Evolutionary conservation across 202 grass and related monocot species (phyloP), one percentile per base, ranked within the genome.

Genomic region (Saccharum hybrid): DNA sequence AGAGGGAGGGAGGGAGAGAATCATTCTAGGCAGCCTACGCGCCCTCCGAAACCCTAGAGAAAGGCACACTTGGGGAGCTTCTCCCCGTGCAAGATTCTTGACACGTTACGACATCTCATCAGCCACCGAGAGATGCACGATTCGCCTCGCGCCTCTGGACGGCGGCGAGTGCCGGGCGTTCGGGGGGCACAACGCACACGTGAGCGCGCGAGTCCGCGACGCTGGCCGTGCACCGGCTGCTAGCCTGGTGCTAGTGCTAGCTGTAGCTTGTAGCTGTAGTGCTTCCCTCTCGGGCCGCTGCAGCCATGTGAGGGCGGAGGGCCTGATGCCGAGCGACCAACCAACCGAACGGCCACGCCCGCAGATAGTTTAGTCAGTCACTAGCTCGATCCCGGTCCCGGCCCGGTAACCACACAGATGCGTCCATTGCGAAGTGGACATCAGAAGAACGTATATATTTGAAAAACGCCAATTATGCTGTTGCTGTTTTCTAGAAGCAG

Each of bases 171-270:
- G 88, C 83, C 78, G 74, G 67, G 72, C 37, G 68, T 68, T 26
- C 39, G 49, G 88, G 88, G 79, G 13, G 88, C 88, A 90, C 83
- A 21, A 2, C 8, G 88, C 88, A 83, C 83, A 52, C 79, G 72
- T 26, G 56, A 66, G 41, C 64, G 42, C 77, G 71, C 82, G 36
- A 62, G 70, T 71, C 12, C 45, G 26, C 60, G 48, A 16, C 48
- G 14, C 48, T 51, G 40, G 76, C 70, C 39, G 66, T 37, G 76
- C 43, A 54, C 22, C 46, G 16, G 61, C 76, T n/a, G 26, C 51
- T 34, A 34, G 5, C 36, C 36, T 37, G 36, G 34, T 10, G 39
- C 31, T 13, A 49, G 63, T 57, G 43, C 16, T 26, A 26, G 26
- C 26, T 26, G 26, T 26, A 26, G 26, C 26, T 1, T 26, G 26